Conservation (phyloP, 495 filamentous ascomycete species). For the Talaromyces ruber region DNA sequence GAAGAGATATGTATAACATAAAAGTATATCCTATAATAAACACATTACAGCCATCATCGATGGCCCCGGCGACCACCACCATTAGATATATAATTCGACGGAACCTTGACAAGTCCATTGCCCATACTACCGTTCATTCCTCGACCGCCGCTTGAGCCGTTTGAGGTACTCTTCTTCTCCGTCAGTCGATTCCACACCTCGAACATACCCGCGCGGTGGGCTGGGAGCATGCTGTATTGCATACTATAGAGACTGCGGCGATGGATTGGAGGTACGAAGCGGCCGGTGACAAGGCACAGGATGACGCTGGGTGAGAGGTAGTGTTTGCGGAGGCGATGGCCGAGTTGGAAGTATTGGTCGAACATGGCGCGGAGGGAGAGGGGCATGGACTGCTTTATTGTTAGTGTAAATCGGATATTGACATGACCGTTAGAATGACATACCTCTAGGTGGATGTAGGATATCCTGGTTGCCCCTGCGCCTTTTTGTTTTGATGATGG, state of each 20-base stretch:
- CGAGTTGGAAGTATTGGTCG: slow-evolving; percentile 93
- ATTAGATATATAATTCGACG: background rate
- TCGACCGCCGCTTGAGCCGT: background rate
- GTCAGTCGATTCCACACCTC: slow-evolving; percentile 82
- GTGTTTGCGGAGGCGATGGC: slow-evolving; percentile 84
- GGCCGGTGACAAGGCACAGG: slow-evolving; percentile 78
- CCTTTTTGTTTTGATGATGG: slow-evolving; percentile 6
- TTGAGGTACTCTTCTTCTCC: slow-evolving; percentile 28
- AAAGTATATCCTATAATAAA: background rate
- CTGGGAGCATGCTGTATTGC: slow-evolving; percentile 96
- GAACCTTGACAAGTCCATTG: background rate
- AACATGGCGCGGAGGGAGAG: slow-evolving; percentile 90
- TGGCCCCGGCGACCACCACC: background rate
- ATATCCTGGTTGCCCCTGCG: slow-evolving; percentile 33
- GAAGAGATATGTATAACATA: background rate
- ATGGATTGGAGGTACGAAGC: slow-evolving; percentile 86
- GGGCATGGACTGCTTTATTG: slow-evolving; percentile 61
- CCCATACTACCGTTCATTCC: background rate
- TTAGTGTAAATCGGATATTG: slow-evolving; percentile 3
- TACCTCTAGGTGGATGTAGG: slow-evolving; percentile 78
- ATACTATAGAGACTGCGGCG: slow-evolving; percentile 91
- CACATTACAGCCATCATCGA: background rate
- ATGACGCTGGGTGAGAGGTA: slow-evolving; percentile 86
- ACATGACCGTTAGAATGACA: background rate
- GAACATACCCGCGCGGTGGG: slow-evolving; percentile 63